These are phyloP conservation scores for Solanum pinnatisectum DNA, from an alignment of 257 asterid genomes.

Conservation along the genomic window DNA sequence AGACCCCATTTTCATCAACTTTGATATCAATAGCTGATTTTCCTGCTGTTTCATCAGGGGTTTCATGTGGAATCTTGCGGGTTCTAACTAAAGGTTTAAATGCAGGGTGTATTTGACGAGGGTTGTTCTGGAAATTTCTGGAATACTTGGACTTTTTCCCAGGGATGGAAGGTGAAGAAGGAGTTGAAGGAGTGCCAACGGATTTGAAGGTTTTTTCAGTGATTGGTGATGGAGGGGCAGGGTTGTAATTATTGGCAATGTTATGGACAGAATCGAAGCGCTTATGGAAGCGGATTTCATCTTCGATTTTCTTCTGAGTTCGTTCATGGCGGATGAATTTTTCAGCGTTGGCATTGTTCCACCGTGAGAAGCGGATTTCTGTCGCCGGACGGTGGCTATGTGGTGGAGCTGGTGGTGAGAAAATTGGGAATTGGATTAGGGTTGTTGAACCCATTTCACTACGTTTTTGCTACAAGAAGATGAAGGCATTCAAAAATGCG, in stretches of 20 bases:
- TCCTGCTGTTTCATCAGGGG: not conserved
- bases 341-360: constrained; percentile 98
- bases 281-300: constrained; percentile 56
- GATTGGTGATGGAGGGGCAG: constrained; percentile 65
- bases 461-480: not conserved
- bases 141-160: constrained; percentile 82
- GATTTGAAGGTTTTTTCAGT: constrained; percentile 41
- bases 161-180: constrained; percentile 78
- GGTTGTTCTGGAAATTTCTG: constrained; percentile 13
- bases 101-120: constrained; percentile 43
- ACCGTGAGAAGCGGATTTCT: constrained; percentile 79
- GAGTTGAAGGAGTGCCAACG: constrained; percentile 80
- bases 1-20: constrained; percentile 62
- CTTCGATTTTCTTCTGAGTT: constrained; percentile 67
- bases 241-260: constrained; percentile 58
- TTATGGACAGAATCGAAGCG: constrained; percentile 67
- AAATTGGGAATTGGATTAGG: constrained; percentile 52
- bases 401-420: constrained; percentile 52
- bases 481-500: not conserved
- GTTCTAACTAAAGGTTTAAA: constrained; percentile 30
- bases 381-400: constrained; percentile 39
- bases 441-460: constrained; percentile 33
- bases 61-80: constrained; percentile 16
- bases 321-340: constrained; percentile 51
- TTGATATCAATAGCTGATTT: constrained; percentile 24